These are phyloP conservation scores for Boletus sp. DNA, from an alignment of 768 basidiomycete genomes.

Conservation along the genomic window DNA sequence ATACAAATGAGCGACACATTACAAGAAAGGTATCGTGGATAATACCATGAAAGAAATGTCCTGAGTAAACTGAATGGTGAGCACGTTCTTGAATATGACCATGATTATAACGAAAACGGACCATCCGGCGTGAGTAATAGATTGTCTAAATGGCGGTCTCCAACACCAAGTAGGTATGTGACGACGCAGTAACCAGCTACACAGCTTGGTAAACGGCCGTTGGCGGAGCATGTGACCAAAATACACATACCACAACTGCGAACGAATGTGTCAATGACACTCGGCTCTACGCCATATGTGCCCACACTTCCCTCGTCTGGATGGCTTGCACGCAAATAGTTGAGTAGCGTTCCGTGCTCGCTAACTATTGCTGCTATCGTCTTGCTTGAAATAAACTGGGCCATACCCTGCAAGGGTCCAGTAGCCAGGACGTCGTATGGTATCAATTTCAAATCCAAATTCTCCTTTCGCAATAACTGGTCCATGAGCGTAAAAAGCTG, in stretches of 20 bases:
- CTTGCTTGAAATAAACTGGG: slow-evolving; percentile 93
- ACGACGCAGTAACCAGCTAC: slow-evolving; percentile 97
- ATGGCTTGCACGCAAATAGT: slow-evolving; percentile 80
- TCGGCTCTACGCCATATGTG: slow-evolving; percentile 91
- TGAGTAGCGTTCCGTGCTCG: slow-evolving; percentile 84
- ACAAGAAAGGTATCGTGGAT: background rate
- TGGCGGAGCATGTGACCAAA: background rate
- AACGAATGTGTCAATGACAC: slow-evolving; percentile 94
- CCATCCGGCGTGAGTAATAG: slow-evolving; percentile 90
- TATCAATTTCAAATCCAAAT: slow-evolving; percentile 86
- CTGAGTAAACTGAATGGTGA: slow-evolving; percentile 31
- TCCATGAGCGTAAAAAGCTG: slow-evolving; percentile 99
- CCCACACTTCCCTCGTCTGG: slow-evolving; percentile 95
- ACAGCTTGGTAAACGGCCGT: slow-evolving; percentile 14
- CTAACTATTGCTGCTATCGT: slow-evolving; percentile 93
- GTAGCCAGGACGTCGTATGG: slow-evolving; percentile 95
- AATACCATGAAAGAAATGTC: slow-evolving; percentile 95
- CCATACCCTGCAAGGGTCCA: slow-evolving; percentile 90
- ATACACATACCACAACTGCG: slow-evolving; percentile 83
- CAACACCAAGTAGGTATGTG: slow-evolving; percentile 93
- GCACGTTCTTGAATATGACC: background rate
- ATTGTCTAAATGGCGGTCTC: slow-evolving; percentile 96
- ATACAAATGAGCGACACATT: slow-evolving; percentile 8
- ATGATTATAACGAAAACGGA: slow-evolving; percentile 26
- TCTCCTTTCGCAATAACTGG: slow-evolving; percentile 86